Percentiles rank a stretch among this genome's conserved stretches.
phyloP scores from a whole-genome alignment of 148 eudicot genomes.

The Amaranthus palmeri region DNA sequence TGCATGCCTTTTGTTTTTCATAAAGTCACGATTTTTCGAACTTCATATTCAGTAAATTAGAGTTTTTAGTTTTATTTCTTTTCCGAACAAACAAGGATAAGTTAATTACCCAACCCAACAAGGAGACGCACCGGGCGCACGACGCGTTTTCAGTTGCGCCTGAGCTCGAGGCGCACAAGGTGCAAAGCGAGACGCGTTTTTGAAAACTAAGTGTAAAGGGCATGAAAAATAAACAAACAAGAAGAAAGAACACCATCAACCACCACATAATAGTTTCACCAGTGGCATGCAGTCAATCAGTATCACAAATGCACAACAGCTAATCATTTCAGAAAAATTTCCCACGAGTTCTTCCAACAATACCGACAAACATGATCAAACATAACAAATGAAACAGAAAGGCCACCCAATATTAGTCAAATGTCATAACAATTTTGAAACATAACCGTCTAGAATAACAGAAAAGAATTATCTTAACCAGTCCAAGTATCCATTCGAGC shows the following conservation, averaged over 20 bases:
- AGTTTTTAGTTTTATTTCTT: too few species aligned
- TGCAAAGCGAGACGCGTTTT: too few species aligned
- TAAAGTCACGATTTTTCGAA: too few species aligned
- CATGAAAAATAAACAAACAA: neutral
- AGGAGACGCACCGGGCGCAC: too few species aligned
- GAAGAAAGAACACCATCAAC: neutral
- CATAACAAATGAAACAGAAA: neutral
- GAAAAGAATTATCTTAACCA: neutral
- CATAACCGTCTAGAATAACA: neutral
- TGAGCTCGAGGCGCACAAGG: too few species aligned
- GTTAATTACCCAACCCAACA: too few species aligned
- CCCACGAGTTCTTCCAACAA: too few species aligned
- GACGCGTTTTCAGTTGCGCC: too few species aligned
- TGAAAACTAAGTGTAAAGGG: neutral
- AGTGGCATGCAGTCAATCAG: neutral
- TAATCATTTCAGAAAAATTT: too few species aligned
- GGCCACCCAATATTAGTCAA: neutral
- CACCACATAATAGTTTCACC: neutral
- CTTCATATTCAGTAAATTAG: too few species aligned
- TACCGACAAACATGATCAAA: neutral
- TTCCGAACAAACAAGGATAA: too few species aligned
- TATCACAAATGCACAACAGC: slow-evolving; percentile 2
- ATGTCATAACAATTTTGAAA: neutral
- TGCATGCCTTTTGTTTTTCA: too few species aligned
- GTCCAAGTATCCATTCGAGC: neutral